Evolutionary conservation across 2,329 filamentous ascomycete species (phyloP).

Genomic region (Decorospora gaudefroyi): DNA sequence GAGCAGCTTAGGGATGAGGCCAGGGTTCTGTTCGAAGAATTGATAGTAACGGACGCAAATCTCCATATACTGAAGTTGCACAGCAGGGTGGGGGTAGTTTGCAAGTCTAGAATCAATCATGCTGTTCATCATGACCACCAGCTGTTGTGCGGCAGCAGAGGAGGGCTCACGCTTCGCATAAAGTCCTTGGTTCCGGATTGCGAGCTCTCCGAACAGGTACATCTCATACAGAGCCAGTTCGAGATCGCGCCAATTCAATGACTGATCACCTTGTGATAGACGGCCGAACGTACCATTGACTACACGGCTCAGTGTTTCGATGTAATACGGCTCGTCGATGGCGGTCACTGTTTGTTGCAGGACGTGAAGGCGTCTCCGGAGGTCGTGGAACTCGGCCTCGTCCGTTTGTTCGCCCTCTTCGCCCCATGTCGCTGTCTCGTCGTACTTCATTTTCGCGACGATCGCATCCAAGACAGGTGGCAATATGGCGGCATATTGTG

Average conservation of each 20-base stretch:
- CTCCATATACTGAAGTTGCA: conserved; percentile 97
- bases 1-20: conserved; percentile 81
- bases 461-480: conserved; percentile 88
- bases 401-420: conserved; percentile 94
- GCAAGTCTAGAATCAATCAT: conserved; percentile 95
- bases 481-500: conserved; percentile 79
- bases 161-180: conserved; percentile 83
- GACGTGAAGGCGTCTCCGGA: conserved; percentile 85
- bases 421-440: conserved; percentile 92
- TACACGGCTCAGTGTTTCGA: conserved; percentile 83
- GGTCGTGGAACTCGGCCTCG: conserved; percentile 94
- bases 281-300: conserved; percentile 85
- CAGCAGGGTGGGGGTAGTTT: conserved; percentile 84
- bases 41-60: conserved; percentile 92
- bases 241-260: conserved; percentile 91
- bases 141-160: conserved; percentile 74
- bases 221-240: conserved; percentile 94
- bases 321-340: conserved; percentile 85
- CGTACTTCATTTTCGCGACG: conserved; percentile 94
- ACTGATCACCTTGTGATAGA: conserved; percentile 70
- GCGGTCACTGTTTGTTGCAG: conserved; percentile 91
- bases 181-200: conserved; percentile 84
- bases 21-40: conserved; percentile 85
- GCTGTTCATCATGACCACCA: conserved; percentile 90
- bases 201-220: conserved; percentile 92